Evolutionary conservation across 78 protist species (phyloP).

Genomic region (Capsaspora owczarzaki): DNA sequence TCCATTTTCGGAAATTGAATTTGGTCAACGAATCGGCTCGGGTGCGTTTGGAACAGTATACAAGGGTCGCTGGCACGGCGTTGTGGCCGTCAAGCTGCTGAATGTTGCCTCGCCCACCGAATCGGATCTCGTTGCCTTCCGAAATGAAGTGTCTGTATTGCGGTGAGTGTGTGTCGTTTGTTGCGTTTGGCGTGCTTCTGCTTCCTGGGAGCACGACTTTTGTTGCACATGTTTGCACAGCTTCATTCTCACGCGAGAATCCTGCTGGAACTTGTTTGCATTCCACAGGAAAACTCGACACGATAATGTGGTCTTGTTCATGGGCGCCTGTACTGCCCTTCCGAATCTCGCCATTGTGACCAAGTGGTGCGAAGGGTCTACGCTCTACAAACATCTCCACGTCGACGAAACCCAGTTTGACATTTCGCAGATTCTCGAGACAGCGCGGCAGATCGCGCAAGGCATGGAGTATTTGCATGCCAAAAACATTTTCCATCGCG

Average conservation of each 20-base stretch:
- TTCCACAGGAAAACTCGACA: constrained; percentile 16
- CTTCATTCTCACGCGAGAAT: background rate
- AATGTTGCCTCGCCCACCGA: constrained; percentile 16
- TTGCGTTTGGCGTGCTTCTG: background rate
- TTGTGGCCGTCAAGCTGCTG: constrained; percentile 27
- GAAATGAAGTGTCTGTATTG: constrained; percentile 24
- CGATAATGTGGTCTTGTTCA: constrained; percentile 30
- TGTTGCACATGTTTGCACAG: background rate
- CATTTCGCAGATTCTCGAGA: background rate
- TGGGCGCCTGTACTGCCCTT: constrained; percentile 32
- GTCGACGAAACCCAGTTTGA: background rate
- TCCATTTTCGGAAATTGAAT: background rate
- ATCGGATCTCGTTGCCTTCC: constrained; percentile 8
- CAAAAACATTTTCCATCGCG: constrained; percentile 17
- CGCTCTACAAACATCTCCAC: constrained; percentile 12
- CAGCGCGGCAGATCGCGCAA: constrained; percentile 8
- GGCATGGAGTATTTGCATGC: constrained; percentile 23
- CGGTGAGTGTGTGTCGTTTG: background rate
- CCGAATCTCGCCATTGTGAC: constrained; percentile 25
- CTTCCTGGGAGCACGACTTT: background rate
- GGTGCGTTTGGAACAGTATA: constrained; percentile 29
- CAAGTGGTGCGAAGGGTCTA: constrained; percentile 36
- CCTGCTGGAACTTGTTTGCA: background rate
- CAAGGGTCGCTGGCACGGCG: constrained; percentile 41
- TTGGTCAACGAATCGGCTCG: constrained; percentile 8